Evolutionary conservation across 2,329 filamentous ascomycete genomes (phyloP).

Genomic region (Trichoderma sp.): DNA sequence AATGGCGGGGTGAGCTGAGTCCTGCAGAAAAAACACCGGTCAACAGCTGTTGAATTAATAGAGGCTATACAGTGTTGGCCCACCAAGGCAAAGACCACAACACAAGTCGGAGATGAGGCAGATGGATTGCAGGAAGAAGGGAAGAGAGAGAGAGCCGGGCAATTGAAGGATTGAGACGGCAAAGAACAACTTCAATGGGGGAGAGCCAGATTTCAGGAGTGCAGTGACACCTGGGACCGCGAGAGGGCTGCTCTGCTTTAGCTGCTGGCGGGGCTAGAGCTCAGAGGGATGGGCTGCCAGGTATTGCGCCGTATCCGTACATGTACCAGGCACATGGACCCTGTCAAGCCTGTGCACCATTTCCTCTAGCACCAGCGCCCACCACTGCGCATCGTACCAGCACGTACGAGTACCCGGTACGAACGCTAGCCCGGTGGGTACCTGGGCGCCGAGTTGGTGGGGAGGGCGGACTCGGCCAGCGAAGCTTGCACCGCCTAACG

Average conservation of each 20-base stretch:
- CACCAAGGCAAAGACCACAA: slow-evolving; percentile 11
- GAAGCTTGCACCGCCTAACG: slow-evolving; percentile 22
- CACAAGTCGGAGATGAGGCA: background rate
- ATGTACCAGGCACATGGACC: background rate
- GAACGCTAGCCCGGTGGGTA: background rate
- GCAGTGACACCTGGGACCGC: slow-evolving; percentile 23
- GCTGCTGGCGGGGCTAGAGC: slow-evolving; percentile 26
- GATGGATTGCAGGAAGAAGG: slow-evolving; percentile 11
- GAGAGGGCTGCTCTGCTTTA: slow-evolving; percentile 9
- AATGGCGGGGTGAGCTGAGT: slow-evolving; percentile 14
- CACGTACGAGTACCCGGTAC: background rate
- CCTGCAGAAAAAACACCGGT: slow-evolving; percentile 27
- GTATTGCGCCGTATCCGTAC: slow-evolving; percentile 21
- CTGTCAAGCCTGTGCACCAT: background rate
- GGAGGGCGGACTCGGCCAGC: slow-evolving; percentile 9
- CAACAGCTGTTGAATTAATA: slow-evolving; percentile 25
- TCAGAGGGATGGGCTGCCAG: slow-evolving; percentile 17
- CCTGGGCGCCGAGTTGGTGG: background rate
- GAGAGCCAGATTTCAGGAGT: slow-evolving; percentile 33
- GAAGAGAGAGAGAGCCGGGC: slow-evolving; percentile 6
- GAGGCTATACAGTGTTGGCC: slow-evolving; percentile 4
- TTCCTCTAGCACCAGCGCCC: background rate
- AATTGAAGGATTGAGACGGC: slow-evolving; percentile 21
- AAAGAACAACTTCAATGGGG: slow-evolving; percentile 20
- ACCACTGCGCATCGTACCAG: background rate